These are phyloP conservation scores for Candida ficus DNA, from an alignment of 805 yeast genomes.

Conservation along the genomic window DNA sequence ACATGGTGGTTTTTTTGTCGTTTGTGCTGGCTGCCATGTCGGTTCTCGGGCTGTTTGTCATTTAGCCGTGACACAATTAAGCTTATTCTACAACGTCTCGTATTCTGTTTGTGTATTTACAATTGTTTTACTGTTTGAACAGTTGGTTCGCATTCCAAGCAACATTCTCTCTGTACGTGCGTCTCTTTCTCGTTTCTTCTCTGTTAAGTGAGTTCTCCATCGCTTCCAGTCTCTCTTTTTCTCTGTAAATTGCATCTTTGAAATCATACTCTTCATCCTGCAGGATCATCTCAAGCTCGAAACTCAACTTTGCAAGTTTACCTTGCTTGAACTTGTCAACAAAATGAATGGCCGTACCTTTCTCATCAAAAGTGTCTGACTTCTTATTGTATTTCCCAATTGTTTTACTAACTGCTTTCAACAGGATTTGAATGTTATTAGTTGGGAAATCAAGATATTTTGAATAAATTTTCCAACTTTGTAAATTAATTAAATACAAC, in stretches of 20 bases:
- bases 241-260: constrained; percentile 8
- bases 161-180: constrained; percentile 17
- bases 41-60: too few species aligned
- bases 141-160: constrained; percentile 23
- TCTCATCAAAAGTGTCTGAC: constrained; percentile 41
- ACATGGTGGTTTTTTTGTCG: too few species aligned
- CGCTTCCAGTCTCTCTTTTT: constrained; percentile 15
- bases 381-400: constrained; percentile 25
- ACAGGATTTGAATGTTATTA: constrained; percentile 57
- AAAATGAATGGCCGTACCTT: constrained; percentile 62
- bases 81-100: too few species aligned
- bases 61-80: too few species aligned
- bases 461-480: constrained; percentile 28
- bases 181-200: constrained; percentile 10
- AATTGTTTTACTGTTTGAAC: constrained; percentile 5
- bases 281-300: constrained; percentile 19
- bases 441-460: constrained; percentile 58
- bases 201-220: constrained; percentile 22
- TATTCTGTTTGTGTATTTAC: too few species aligned
- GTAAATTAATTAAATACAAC: constrained; percentile 65
- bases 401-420: constrained; percentile 43
- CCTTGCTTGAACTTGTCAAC: constrained; percentile 59
- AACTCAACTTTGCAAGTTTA: constrained; percentile 25
- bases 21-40: too few species aligned
- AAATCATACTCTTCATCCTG: constrained; percentile 14